These are phyloP conservation scores for Cutaneotrichosporon sp. DNA, from an alignment of 1,284 basidiomycete genomes.

Conservation along the genomic window DNA sequence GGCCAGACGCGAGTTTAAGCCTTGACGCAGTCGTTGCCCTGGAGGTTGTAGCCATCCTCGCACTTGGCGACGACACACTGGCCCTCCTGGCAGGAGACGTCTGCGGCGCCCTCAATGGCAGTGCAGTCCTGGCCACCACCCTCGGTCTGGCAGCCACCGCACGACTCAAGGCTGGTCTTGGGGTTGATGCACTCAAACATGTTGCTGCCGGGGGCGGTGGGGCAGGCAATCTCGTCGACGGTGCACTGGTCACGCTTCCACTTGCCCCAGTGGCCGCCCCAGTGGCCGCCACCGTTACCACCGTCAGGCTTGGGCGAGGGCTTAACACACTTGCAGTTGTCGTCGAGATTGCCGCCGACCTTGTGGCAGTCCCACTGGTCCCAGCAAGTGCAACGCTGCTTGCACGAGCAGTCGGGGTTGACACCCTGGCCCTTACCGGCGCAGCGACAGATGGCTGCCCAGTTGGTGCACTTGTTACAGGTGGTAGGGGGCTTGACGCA, in stretches of 20 bases:
- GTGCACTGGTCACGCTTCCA: conserved; percentile 9
- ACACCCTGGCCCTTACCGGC: conserved; percentile 5
- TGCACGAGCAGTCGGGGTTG: conserved; percentile 17
- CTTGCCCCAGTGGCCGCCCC: background rate
- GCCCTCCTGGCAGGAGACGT: conserved; percentile 17
- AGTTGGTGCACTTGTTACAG: conserved; percentile 14
- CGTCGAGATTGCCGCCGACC: conserved; percentile 13
- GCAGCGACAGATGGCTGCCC: conserved; percentile 6
- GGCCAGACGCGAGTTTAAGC: background rate
- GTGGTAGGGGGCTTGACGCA: conserved; percentile 7
- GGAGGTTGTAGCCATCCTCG: conserved; percentile 8
- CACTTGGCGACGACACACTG: conserved; percentile 18
- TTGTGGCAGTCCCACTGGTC: conserved; percentile 12
- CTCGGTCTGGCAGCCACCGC: conserved; percentile 62
- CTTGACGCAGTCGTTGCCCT: background rate
- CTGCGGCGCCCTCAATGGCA: conserved; percentile 53
- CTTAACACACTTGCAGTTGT: conserved; percentile 12
- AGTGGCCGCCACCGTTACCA: conserved; percentile 1
- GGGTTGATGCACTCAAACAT: conserved; percentile 23
- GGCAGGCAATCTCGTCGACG: conserved; percentile 12
- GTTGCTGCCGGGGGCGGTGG: conserved; percentile 7
- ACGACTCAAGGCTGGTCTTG: conserved; percentile 37
- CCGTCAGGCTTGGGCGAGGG: conserved; percentile 6
- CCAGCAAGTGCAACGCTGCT: conserved; percentile 7
- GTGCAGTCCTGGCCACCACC: conserved; percentile 64